These are phyloP conservation scores for Cryptococcus neoformans DNA, from an alignment of 1,284 basidiomycete species.

Conservation along the genomic window DNA sequence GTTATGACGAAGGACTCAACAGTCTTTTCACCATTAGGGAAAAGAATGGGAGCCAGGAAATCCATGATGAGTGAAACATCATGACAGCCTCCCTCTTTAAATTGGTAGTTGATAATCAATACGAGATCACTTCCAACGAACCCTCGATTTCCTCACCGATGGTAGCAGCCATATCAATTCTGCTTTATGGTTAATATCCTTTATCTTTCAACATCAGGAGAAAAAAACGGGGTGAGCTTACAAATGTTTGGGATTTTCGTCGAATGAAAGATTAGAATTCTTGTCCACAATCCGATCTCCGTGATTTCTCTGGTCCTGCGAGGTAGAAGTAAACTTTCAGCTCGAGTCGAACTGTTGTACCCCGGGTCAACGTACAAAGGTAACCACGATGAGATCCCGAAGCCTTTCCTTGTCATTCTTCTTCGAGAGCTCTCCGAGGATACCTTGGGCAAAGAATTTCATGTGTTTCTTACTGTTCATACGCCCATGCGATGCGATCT, in stretches of 20 bases:
- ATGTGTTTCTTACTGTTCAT: conserved; percentile 37
- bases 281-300: conserved; percentile 59
- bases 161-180: conserved; percentile 71
- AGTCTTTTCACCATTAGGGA: conserved; percentile 62
- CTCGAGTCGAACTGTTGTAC: not conserved
- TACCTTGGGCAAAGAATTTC: conserved; percentile 35
- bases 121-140: too few relatives aligned
- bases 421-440: conserved; percentile 26
- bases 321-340: not conserved
- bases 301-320: conserved; percentile 75
- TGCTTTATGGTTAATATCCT: conserved; percentile 29
- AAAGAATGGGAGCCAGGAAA: conserved; percentile 72
- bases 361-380: conserved; percentile 30
- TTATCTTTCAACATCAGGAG: not conserved
- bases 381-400: conserved; percentile 43
- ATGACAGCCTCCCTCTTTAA: conserved; percentile 60
- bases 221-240: conserved; percentile 13
- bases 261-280: conserved; percentile 60
- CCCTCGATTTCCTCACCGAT: conserved; percentile 43
- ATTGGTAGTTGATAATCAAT: too few relatives aligned
- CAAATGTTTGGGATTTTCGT: conserved; percentile 61
- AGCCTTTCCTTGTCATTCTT: conserved; percentile 12
- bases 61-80: conserved; percentile 80
- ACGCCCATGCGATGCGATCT: conserved; percentile 45
- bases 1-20: conserved; percentile 64